A percentile compares a stretch with the other conserved stretches of the same genome.
phyloP scores from a whole-genome alignment of 495 filamentous ascomycete genomes.

The Gamarada debralockiae region DNA sequence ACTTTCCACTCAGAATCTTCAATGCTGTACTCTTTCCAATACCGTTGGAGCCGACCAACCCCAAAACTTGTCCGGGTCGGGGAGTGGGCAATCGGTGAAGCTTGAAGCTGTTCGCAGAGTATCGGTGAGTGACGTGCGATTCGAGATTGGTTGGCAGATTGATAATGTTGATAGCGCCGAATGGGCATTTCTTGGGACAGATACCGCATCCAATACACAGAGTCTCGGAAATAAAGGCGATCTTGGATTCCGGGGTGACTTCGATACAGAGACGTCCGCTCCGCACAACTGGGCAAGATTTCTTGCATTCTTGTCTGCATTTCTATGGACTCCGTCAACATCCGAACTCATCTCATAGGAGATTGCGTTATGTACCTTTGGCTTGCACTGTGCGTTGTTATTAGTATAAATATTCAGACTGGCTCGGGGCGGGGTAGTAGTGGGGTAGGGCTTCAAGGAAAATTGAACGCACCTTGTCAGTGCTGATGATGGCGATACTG shows the following conservation, averaged over 20 bases:
- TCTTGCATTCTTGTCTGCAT: constrained; percentile 99
- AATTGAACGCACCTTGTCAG: constrained; percentile 70
- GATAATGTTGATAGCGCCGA: constrained; percentile 98
- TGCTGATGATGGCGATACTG: constrained; percentile 96
- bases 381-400: constrained; percentile 71
- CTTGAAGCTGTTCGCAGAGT: constrained; percentile 99
- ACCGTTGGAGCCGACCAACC: constrained; percentile 97
- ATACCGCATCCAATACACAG: constrained; percentile 98
- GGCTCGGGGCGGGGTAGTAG: constrained; percentile 25
- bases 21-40: constrained; percentile 98
- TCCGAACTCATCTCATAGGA: not conserved
- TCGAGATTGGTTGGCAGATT: constrained; percentile 98
- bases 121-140: constrained; percentile 94
- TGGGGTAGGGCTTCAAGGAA: constrained; percentile 19
- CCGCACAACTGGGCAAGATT: constrained; percentile 95
- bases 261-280: constrained; percentile 98
- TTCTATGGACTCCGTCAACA: constrained; percentile 49
- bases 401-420: constrained; percentile 30
- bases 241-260: constrained; percentile 83
- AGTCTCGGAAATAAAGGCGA: constrained; percentile 95
- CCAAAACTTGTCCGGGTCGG: constrained; percentile 92
- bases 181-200: constrained; percentile 99
- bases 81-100: constrained; percentile 94
- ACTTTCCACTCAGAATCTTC: constrained; percentile 95
- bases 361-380: constrained; percentile 61